Base-by-base conservation (phyloP, 2,329 filamentous ascomycete genomes). In the Aspergillus sergii region DNA sequence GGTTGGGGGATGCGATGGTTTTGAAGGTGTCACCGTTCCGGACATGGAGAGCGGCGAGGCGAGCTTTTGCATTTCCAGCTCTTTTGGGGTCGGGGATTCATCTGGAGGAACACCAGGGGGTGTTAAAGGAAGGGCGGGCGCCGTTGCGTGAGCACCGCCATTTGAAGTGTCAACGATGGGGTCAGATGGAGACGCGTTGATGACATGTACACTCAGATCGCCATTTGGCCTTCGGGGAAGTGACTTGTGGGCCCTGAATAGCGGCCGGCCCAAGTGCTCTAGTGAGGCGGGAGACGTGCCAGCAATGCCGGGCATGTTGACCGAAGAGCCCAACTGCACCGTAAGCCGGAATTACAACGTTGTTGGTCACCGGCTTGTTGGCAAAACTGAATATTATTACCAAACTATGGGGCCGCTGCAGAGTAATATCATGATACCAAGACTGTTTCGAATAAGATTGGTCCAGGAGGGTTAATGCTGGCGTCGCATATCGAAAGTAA, bases 1-100 rank as follows among this genome's bases (percentile, higher is more conserved):
- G 3, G 91, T 93, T 36, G 89, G 90, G 19, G 89, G 89, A 69
- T 88, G 91, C 71, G 85, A 84, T 67, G 89, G 86, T 67, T 87
- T 86, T 32, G 87, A 84, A 57, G 89, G 88, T 6, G 89, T 91
- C 60, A 81, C 80, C 43, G 69, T 69, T 34, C 69, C 69, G 43
- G 64, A 65, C 26, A 72, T 69, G 28, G 69, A 63, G 48, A 68
- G 61, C 60, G 68, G 67, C 61, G 76, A 69, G 61, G 68, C 65
- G 66, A 69, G 62, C 66, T 71, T 68, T 39, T 67, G 67, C 36
- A 67, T 67, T 32, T 69, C 71, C 45, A 55, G 57, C 62, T 67
- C 66, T 59, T 66, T 58, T 32, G 58, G 62, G 36, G 62, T 68
- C 55, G 62, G 61, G 26, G 61, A 23, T 26, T 72, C 66, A 58